Percentiles rank a stretch among this genome's conserved stretches.
phyloP scores from a whole-genome alignment of 495 filamentous ascomycete species.

The Xylaria venustula region DNA sequence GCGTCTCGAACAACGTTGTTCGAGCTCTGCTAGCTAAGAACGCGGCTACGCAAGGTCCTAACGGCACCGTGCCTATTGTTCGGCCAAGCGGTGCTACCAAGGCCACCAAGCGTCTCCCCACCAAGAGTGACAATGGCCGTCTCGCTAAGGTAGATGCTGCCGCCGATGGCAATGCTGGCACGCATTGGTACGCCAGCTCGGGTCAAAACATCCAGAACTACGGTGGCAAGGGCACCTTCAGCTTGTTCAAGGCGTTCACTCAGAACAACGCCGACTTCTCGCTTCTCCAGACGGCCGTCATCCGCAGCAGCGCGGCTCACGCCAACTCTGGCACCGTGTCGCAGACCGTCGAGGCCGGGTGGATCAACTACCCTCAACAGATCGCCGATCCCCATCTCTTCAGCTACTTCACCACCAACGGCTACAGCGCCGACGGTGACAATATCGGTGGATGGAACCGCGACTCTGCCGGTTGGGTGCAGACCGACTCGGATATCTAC shows the following conservation, averaged over 20 bases:
- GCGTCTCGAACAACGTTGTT: background rate
- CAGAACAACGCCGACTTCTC: slow-evolving; percentile 24
- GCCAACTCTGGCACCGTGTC: background rate
- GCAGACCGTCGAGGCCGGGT: slow-evolving; percentile 31
- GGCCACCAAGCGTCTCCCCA: slow-evolving; percentile 15
- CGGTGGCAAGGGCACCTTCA: slow-evolving; percentile 22
- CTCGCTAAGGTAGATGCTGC: background rate
- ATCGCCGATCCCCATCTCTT: slow-evolving; percentile 22
- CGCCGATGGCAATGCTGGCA: background rate
- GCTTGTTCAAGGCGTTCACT: slow-evolving; percentile 18
- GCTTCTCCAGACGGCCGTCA: slow-evolving; percentile 28
- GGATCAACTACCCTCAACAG: slow-evolving; percentile 27
- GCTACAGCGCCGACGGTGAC: slow-evolving; percentile 16
- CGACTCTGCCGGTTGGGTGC: slow-evolving; percentile 27
- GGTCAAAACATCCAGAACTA: slow-evolving; percentile 20
- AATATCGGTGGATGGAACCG: slow-evolving; percentile 28
- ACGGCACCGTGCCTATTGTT: slow-evolving; percentile 27
- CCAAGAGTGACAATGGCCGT: background rate
- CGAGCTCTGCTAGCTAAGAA: background rate
- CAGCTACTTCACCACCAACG: slow-evolving; percentile 29
- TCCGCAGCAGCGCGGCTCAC: background rate
- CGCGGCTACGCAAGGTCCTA: slow-evolving; percentile 15
- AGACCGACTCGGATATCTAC: slow-evolving; percentile 19
- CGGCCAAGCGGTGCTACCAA: slow-evolving; percentile 6
- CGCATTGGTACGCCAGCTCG: slow-evolving; percentile 25